Base-by-base conservation (phyloP, 106 monocot species). In the Dendrobium chrysotoxum region DNA sequence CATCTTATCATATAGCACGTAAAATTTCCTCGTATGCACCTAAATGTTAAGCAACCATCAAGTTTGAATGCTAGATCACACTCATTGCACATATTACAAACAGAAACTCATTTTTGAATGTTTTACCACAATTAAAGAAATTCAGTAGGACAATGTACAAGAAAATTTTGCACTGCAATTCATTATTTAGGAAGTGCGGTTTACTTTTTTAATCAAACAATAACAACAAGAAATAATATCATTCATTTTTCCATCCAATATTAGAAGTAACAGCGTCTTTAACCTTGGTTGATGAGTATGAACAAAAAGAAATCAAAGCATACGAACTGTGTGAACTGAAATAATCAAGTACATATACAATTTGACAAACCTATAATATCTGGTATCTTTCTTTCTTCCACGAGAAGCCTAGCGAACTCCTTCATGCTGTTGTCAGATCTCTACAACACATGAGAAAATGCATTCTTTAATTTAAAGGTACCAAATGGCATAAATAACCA, bases 281-380 rank as follows among this genome's bases (percentile, higher is more conserved):
- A 7, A 16, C 47, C 10, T 4, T 26, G 21, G 41, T 41, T 74
- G 8, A 74, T 30, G 38, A 71, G 39, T 1, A 20, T 74, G 38
- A 74, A 74, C 42, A 74, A 40, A 41, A n/a, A 74, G 16, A 74
- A 74, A 74, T 8, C 74, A 21, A 74, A 74, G 20, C 25, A 20
- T 40, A 17, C 0, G 9, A 61, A 13, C 9, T 6, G 17, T 6
- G 17, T 70, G 70, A 70, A 28, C 28, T 35, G 8, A 41, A 44
- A 26, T 67, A 18, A 66, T 64, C 7, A 17, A 53, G 20, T 70
- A 53, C 21, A 70, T 67, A 67, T 4, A 70, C 21, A 30, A 31
- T 30, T 21, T 41, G 7, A 58, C 86, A 53, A 44, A 96, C 96
- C 96, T 81, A 96, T 89, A 38, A 96, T 90, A 82, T 96, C 93